Conservation (phyloP, 805 yeast species). For the Grigorovia transvaalensis region DNA sequence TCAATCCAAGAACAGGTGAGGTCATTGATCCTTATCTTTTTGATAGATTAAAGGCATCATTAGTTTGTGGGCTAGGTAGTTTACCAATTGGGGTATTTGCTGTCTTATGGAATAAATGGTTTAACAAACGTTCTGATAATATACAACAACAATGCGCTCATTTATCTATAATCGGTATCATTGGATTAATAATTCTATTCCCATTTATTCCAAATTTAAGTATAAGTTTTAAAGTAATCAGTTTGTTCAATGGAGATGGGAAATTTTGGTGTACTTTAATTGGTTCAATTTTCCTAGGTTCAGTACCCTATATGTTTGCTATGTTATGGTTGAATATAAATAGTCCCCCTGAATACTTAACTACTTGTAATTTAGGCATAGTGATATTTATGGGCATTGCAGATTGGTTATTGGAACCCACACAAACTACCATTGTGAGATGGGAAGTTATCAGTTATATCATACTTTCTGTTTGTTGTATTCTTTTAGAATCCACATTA, state of each 20-base stretch:
- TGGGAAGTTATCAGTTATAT: conserved; percentile 26
- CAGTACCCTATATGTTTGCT: conserved; percentile 17
- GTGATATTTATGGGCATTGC: conserved; percentile 22
- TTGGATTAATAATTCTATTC: conserved; percentile 13
- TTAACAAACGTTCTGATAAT: conserved; percentile 13
- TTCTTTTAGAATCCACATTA: background rate
- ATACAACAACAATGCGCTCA: conserved; percentile 5
- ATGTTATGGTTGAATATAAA: conserved; percentile 15
- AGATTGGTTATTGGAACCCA: conserved; percentile 24
- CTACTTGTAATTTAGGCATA: conserved; percentile 20
- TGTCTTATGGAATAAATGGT: conserved; percentile 26
- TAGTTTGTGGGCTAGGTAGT: conserved; percentile 26
- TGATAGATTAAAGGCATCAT: conserved; percentile 26
- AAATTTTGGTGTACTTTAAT: conserved; percentile 13
- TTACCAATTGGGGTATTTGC: conserved; percentile 25
- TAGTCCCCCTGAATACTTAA: conserved; percentile 18
- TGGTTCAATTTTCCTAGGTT: conserved; percentile 15
- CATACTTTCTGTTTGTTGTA: conserved; percentile 13
- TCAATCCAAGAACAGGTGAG: conserved; percentile 26
- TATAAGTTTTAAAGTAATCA: conserved; percentile 4
- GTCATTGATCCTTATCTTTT: conserved; percentile 27
- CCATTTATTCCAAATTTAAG: conserved; percentile 15
- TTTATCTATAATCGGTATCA: conserved; percentile 16
- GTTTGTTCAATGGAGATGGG: conserved; percentile 8
- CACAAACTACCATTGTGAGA: conserved; percentile 20